Conservation (phyloP, 192 early-diverging fungal species). For the Phlyctochytrium arcticum region DNA sequence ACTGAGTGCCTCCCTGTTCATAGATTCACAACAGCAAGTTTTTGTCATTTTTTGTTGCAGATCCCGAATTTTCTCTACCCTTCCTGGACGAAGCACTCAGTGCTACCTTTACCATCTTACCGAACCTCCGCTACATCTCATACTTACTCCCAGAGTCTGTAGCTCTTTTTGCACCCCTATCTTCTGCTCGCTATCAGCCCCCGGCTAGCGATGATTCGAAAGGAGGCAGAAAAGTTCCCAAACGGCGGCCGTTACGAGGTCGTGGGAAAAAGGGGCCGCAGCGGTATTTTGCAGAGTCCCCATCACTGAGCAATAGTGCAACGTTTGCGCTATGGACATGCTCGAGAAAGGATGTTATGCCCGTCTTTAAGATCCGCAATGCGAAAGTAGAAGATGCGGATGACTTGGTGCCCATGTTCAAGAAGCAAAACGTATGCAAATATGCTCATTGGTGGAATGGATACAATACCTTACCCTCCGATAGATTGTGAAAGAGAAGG, state of each 20-base stretch:
- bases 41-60: slow-evolving; percentile 37
- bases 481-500: slow-evolving; percentile 27
- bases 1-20: no score
- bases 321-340: slow-evolving; percentile 38
- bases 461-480: background rate
- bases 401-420: slow-evolving; percentile 53
- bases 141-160: slow-evolving; percentile 44
- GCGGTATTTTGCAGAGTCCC: slow-evolving; percentile 39
- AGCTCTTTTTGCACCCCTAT: slow-evolving; percentile 43
- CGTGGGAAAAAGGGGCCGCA: background rate
- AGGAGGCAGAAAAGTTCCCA: background rate
- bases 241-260: background rate
- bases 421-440: slow-evolving; percentile 38
- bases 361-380: slow-evolving; percentile 36
- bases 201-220: background rate
- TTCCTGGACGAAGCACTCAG: slow-evolving; percentile 37
- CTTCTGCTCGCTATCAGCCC: slow-evolving; percentile 14
- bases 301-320: slow-evolving; percentile 13
- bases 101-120: slow-evolving; percentile 27
- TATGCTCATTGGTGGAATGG: no score
- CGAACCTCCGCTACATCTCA: slow-evolving; percentile 29
- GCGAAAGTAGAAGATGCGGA: slow-evolving; percentile 56
- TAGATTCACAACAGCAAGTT: slow-evolving; percentile 47
- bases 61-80: slow-evolving; percentile 16
- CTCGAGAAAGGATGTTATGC: slow-evolving; percentile 37